Evolutionary conservation across 495 filamentous ascomycete genomes (phyloP).

Genomic region (Neurospora discreta): DNA sequence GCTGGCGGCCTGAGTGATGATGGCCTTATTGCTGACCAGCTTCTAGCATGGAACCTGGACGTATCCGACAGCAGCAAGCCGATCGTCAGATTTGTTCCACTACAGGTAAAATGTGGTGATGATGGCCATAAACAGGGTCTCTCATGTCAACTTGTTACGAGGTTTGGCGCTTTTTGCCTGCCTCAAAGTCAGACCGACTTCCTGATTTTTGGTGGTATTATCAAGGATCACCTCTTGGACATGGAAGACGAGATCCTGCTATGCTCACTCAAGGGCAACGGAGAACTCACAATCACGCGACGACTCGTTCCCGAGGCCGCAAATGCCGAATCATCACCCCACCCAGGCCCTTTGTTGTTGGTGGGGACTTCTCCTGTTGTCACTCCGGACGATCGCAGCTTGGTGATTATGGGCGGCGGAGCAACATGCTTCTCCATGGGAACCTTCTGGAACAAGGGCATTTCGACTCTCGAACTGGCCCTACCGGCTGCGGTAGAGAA

Average conservation of each 20-base stretch:
- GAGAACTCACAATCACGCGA: slow-evolving; percentile 6
- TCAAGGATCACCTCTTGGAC: slow-evolving; percentile 21
- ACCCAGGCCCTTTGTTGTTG: slow-evolving; percentile 45
- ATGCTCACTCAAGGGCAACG: not conserved
- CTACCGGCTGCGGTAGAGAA: not conserved
- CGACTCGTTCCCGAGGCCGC: not conserved
- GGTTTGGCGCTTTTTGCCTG: slow-evolving; percentile 22
- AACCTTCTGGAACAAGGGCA: slow-evolving; percentile 24
- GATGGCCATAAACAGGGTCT: not conserved
- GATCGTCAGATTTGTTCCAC: slow-evolving; percentile 5
- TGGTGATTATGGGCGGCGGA: slow-evolving; percentile 65
- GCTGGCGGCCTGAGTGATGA: slow-evolving; percentile 54
- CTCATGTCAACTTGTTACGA: slow-evolving; percentile 8
- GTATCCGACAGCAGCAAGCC: slow-evolving; percentile 16
- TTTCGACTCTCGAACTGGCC: slow-evolving; percentile 9
- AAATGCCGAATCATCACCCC: not conserved
- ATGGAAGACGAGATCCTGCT: slow-evolving; percentile 23
- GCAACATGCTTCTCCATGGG: slow-evolving; percentile 81
- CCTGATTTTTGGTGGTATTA: slow-evolving; percentile 41
- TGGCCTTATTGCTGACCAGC: slow-evolving; percentile 45
- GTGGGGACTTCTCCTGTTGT: slow-evolving; percentile 46
- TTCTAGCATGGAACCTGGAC: slow-evolving; percentile 40
- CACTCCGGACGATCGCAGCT: slow-evolving; percentile 18
- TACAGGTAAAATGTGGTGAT: not conserved
- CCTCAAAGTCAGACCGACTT: slow-evolving; percentile 1